These are phyloP conservation scores for Aspergillus pseudotamarii DNA, from an alignment of 2,329 filamentous ascomycete genomes.

Conservation along the genomic window DNA sequence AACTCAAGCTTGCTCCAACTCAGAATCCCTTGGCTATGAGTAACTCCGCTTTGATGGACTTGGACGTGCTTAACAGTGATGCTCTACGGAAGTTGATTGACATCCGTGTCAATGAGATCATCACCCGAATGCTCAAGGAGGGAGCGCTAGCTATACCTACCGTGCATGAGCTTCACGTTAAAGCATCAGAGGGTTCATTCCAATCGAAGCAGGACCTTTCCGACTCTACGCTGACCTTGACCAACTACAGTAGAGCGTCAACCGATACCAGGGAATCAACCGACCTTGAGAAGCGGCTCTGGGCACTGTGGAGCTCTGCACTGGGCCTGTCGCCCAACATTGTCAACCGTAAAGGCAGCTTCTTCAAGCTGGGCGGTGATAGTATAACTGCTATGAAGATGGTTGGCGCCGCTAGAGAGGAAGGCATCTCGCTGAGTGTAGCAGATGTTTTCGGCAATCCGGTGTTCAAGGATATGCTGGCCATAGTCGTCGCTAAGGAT, in stretches of 20 bases:
- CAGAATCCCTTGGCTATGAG: neutral
- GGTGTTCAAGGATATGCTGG: constrained; percentile 44
- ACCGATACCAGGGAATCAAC: constrained; percentile 29
- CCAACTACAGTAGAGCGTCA: constrained; percentile 30
- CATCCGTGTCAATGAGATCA: constrained; percentile 37
- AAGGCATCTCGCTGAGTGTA: constrained; percentile 44
- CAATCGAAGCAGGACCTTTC: constrained; percentile 6
- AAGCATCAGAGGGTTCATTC: constrained; percentile 17
- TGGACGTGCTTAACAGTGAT: constrained; percentile 21
- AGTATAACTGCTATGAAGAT: constrained; percentile 47
- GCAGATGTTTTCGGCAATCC: constrained; percentile 49
- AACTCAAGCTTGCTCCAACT: constrained; percentile 19
- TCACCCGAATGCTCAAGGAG: constrained; percentile 36
- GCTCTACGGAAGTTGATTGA: constrained; percentile 38
- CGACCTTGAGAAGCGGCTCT: constrained; percentile 38
- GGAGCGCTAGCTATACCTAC: constrained; percentile 28
- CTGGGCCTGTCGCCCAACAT: constrained; percentile 36
- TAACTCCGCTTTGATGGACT: neutral
- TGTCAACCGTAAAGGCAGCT: constrained; percentile 43
- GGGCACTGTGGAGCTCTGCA: constrained; percentile 43
- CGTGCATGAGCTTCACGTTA: constrained; percentile 6
- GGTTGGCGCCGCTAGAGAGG: constrained; percentile 43
- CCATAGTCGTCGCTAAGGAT: constrained; percentile 29
- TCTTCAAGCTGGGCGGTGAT: constrained; percentile 47
- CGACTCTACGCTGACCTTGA: constrained; percentile 34